Evolutionary conservation across 1,284 basidiomycete species (phyloP).

Genomic region (Somion occarium): DNA sequence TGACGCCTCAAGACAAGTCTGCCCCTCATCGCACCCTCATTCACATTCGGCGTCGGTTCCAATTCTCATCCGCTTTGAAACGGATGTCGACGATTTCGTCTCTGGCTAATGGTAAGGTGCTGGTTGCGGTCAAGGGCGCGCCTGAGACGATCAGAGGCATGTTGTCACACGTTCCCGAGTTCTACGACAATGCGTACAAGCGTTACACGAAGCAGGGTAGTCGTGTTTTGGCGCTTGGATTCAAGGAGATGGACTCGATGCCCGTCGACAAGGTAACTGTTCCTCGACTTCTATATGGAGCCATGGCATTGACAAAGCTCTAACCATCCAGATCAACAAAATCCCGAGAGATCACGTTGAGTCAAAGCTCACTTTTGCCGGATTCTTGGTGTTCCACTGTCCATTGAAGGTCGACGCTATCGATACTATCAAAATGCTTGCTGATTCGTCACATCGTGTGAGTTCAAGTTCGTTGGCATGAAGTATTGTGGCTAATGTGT

Average conservation of each 20-base stretch:
- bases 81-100: slow-evolving; percentile 90
- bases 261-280: slow-evolving; percentile 55
- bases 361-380: slow-evolving; percentile 72
- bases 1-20: slow-evolving; percentile 53
- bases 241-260: slow-evolving; percentile 75
- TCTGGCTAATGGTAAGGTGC: slow-evolving; percentile 54
- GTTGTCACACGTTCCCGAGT: slow-evolving; percentile 67
- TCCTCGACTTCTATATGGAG: neutral
- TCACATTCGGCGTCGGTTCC: slow-evolving; percentile 84
- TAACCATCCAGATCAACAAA: slow-evolving; percentile 71
- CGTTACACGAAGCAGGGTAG: slow-evolving; percentile 89
- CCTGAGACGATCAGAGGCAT: slow-evolving; percentile 91
- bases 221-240: slow-evolving; percentile 85
- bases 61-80: slow-evolving; percentile 94
- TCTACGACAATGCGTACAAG: slow-evolving; percentile 92
- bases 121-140: slow-evolving; percentile 87
- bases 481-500: slow-evolving; percentile 1
- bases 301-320: too few relatives aligned
- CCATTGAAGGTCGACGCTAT: slow-evolving; percentile 93
- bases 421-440: slow-evolving; percentile 84
- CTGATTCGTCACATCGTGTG: slow-evolving; percentile 91
- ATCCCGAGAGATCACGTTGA: slow-evolving; percentile 78
- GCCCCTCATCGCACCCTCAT: slow-evolving; percentile 60
- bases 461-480: slow-evolving; percentile 26
- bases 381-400: slow-evolving; percentile 96